Evolutionary conservation across 257 asterid species (phyloP), one percentile per base, ranked within the genome.

Genomic region (Nyctanthes arbortristis): DNA sequence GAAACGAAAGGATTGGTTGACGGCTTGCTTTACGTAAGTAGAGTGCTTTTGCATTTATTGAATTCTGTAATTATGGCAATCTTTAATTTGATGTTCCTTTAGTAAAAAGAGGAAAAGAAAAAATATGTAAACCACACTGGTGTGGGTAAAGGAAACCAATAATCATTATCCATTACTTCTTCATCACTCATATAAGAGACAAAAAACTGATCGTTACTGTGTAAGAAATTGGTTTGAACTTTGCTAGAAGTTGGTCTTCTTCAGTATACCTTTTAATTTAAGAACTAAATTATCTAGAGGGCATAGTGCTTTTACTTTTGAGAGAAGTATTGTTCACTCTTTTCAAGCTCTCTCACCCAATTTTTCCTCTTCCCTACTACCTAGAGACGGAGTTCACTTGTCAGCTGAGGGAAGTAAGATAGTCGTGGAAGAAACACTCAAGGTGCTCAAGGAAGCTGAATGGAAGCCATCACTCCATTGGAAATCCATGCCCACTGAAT

Each of bases 401-500:
- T 78, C 98, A 0, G 93, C 78, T 11, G 97, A 90, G 76, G 98
- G 98, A 2, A 92, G 98, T 68, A 87, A 85, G 67, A 79, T 90
- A 33, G 92, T 92, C n/a, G 98, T 83, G 67, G 96, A 85, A 85
- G 97, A 92, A 84, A 82, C 88, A 73, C 89, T 92, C 61, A 87
- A 90, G 86, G 91, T 80, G 73, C 84, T 92, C 63, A 90, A 90
- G 61, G 86, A 86, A 85, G 96, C 95, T 1, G 96, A 88, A 9
- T 92, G 98, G 98, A 75, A 69, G 20, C 98, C 98, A 36, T 80
- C 75, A 29, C 87, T 92, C 18, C 91, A 90, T 66, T 90, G 98
- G 98, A 87, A 88, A 80, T 90, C 95, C 35, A 79, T 90, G 87
- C 81, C 87, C 5, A 84, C 89, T 1, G 98, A 92, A 71, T 90